Conservation (phyloP, 2,329 filamentous ascomycete species). For the Karstenula rhodostoma region DNA sequence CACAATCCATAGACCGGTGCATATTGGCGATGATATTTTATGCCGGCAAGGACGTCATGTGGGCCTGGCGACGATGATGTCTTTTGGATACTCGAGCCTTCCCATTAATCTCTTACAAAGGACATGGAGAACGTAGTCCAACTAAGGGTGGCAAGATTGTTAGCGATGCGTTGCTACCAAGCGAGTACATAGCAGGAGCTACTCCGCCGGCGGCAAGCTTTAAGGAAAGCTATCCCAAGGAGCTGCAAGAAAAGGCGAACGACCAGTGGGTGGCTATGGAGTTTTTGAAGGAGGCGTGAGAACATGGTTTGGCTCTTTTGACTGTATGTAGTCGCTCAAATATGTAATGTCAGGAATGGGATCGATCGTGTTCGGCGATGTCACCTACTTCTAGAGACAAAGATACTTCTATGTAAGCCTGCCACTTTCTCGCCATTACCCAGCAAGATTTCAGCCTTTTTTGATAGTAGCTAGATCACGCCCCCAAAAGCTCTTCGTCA, state of each 20-base stretch:
- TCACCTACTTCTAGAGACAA: too few relatives aligned
- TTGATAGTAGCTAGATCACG: too few relatives aligned
- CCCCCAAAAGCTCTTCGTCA: too few relatives aligned
- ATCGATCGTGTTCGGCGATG: not conserved
- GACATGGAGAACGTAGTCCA: not conserved
- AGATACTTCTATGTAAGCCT: too few relatives aligned
- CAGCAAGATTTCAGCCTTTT: too few relatives aligned
- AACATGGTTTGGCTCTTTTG: not conserved
- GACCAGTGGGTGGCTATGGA: not conserved
- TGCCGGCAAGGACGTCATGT: too few relatives aligned
- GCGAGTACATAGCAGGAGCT: not conserved
- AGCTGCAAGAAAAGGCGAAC: not conserved
- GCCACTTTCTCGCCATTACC: too few relatives aligned
- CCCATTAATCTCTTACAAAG: not conserved
- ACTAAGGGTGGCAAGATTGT: not conserved
- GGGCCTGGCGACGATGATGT: too few relatives aligned
- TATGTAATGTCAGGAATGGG: not conserved
- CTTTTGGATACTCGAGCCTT: not conserved
- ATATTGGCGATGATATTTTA: too few relatives aligned
- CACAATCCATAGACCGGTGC: too few relatives aligned
- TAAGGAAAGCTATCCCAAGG: not conserved
- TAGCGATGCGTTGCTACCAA: not conserved
- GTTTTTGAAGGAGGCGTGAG: not conserved
- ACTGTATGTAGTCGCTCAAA: not conserved
- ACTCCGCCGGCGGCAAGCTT: not conserved